Evolutionary conservation across 2,329 filamentous ascomycete genomes (phyloP).

Genomic region (Sporothrix pallida): DNA sequence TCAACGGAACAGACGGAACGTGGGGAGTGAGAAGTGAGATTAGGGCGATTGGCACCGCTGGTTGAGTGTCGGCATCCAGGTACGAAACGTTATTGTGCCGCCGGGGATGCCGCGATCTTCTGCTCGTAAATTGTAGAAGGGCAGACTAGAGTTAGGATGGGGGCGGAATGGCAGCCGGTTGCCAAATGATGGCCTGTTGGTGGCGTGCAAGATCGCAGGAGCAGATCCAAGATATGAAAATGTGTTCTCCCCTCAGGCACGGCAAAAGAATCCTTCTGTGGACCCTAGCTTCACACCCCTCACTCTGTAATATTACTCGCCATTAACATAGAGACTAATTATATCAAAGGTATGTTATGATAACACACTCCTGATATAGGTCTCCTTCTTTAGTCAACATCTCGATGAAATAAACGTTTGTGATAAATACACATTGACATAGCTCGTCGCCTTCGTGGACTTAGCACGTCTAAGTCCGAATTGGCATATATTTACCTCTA

Average conservation of each 20-base stretch:
- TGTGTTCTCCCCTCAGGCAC: neutral
- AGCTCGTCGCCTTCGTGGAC: too few species aligned
- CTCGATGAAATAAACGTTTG: neutral
- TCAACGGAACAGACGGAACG: neutral
- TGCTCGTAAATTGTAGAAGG: neutral
- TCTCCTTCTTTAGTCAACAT: neutral
- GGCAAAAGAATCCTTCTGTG: neutral
- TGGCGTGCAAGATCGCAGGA: neutral
- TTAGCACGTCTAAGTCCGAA: too few species aligned
- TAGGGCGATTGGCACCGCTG: too few species aligned
- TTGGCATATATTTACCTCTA: too few species aligned
- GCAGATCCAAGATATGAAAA: neutral
- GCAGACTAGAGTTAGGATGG: neutral
- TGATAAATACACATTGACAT: neutral
- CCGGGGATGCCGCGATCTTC: neutral
- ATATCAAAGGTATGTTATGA: neutral
- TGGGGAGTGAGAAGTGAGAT: neutral
- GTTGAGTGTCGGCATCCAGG: constrained; percentile 2
- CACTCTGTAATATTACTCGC: neutral
- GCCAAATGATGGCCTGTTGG: neutral
- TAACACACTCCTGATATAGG: neutral
- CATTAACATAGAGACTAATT: neutral
- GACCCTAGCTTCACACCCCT: neutral
- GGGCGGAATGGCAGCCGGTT: neutral
- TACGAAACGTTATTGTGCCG: constrained; percentile 12